Evolutionary conservation across 768 basidiomycete species (phyloP).

Genomic region (Calocybe gangraenosa): DNA sequence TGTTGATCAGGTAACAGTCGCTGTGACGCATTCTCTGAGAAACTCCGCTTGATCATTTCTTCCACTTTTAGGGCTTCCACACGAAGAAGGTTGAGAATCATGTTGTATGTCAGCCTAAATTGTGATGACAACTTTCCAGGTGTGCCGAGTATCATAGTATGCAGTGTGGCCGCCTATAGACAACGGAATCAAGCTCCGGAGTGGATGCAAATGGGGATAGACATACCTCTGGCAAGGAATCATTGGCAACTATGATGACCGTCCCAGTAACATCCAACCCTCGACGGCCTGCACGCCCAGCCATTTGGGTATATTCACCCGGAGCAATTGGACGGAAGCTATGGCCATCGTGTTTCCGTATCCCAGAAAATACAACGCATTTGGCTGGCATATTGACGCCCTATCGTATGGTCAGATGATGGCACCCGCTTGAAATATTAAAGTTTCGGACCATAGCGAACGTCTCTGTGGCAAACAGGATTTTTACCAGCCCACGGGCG

Average conservation of each 20-base stretch:
- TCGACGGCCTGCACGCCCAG: conserved; percentile 93
- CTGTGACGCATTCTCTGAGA: conserved; percentile 97
- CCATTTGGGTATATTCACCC: conserved; percentile 99
- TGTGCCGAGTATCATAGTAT: conserved; percentile 90
- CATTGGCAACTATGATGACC: conserved; percentile 84
- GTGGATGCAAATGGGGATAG: neutral
- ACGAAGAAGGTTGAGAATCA: conserved; percentile 95
- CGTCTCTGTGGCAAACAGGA: conserved; percentile 97
- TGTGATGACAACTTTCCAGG: conserved; percentile 93
- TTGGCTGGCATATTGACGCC: conserved; percentile 99
- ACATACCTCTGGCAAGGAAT: conserved; percentile 80
- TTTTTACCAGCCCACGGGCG: conserved; percentile 91
- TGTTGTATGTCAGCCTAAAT: conserved; percentile 97
- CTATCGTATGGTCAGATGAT: conserved; percentile 35
- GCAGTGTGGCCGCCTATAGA: conserved; percentile 64
- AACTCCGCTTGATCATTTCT: conserved; percentile 99
- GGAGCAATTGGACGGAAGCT: conserved; percentile 87
- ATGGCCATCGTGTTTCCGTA: conserved; percentile 92
- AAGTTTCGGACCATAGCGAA: conserved; percentile 86
- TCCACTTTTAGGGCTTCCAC: conserved; percentile 96
- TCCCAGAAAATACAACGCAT: conserved; percentile 94
- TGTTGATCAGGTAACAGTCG: conserved; percentile 90
- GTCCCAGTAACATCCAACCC: conserved; percentile 95
- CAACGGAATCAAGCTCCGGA: conserved; percentile 2
- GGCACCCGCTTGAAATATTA: neutral